Conservation (phyloP, 2,329 filamentous ascomycete genomes). For the Cryphonectria naterciae region DNA sequence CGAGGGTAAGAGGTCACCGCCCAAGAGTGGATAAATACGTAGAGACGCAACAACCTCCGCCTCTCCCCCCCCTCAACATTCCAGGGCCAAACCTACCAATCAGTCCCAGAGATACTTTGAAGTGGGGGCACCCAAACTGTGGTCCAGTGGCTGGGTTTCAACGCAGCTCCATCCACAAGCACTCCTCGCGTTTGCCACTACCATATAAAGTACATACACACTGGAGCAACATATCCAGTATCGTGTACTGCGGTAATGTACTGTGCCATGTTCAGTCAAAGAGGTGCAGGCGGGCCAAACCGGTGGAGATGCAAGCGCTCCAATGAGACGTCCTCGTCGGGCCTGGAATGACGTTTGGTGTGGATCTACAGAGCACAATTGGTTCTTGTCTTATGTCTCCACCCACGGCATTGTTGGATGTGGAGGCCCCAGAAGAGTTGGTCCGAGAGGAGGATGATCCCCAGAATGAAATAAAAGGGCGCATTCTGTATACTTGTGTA, state of each 20-base stretch:
- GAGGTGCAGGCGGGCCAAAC: no score
- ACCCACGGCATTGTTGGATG: background rate
- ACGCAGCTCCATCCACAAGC: background rate
- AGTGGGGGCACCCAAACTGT: background rate
- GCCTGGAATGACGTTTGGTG: constrained; percentile 18
- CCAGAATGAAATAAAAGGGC: background rate
- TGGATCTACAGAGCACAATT: constrained; percentile 4
- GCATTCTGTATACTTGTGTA: background rate
- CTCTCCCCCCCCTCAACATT: no score
- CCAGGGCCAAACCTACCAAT: background rate
- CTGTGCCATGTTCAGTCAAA: no score
- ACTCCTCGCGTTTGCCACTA: background rate
- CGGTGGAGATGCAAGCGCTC: constrained; percentile 10
- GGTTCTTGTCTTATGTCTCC: background rate
- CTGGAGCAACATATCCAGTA: no score
- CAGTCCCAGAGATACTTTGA: background rate
- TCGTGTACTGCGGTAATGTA: no score
- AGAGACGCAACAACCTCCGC: no score
- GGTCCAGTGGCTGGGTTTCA: background rate
- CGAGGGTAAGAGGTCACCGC: no score
- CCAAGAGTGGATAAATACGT: no score
- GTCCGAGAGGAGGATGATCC: background rate
- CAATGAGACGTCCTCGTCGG: background rate
- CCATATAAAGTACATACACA: background rate
- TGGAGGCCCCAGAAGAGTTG: background rate